Evolutionary conservation across 306 rosid species (phyloP), one percentile per base, ranked within the genome.

Genomic region (Albizia julibrissin): DNA sequence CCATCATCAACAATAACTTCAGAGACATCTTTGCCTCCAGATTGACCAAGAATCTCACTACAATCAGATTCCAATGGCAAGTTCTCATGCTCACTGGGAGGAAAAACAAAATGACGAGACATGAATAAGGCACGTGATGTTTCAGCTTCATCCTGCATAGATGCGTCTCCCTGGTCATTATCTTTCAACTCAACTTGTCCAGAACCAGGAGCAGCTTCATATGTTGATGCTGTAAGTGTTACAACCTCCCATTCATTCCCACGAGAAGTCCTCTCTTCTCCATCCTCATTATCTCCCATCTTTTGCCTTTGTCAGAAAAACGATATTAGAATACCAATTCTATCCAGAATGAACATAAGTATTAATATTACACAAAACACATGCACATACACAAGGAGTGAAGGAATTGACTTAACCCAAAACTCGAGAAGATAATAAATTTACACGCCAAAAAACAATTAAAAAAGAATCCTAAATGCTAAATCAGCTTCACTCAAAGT

Each of bases 201-300:
- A 4, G 91, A 91, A 81, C 92, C 88, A 27, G 99, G 97, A 73
- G 99, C 90, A 76, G 98, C 97, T 69, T 91, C 99, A 83, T 93
- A 96, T 69, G 99, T 79, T 44, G 99, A 96, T 22, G 92, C 98
- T 1, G 99, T 93, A 69, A 96, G 98, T 62, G 94, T 88, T 42
- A 96, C 99, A 54, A 96, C 98, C 89, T 96, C 99, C 99, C 99
- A 96, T 54, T 90, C 98, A 81, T 84, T 91, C 39, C 99, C 97
- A 9, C 94, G 97, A 85, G 94, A 72, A 76, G 86, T 46, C 80
- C 81, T 90, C 42, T 89, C 96, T 75, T 87, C 92, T 77, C 87
- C 91, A 80, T 88, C 91, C 65, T 89, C 92, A 78, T 88, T 90
- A 79, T 87, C 91, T 72, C 96, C 90, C 99, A 96, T 96, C 86